Percentiles rank a stretch among this genome's conserved stretches.
Evolutionary conservation across 2,329 filamentous ascomycete genomes (phyloP).

Genomic region (Amesomyces nigricolor): DNA sequence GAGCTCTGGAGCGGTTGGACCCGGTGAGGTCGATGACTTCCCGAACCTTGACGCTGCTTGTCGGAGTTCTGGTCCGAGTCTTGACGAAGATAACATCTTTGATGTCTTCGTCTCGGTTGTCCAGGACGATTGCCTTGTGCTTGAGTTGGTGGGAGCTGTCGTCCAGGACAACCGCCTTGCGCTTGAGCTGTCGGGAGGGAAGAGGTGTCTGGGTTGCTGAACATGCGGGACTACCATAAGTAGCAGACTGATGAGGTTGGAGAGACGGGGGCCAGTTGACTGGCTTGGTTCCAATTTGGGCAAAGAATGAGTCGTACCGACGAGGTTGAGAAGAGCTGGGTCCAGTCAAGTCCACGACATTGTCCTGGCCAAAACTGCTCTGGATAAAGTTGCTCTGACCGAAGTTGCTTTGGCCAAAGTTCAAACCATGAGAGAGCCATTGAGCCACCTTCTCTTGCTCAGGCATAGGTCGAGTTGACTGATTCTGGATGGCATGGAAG

Average conservation of each 20-base stretch:
- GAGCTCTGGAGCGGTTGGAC: neutral
- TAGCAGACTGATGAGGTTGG: neutral
- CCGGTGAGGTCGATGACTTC: slow-evolving; percentile 3
- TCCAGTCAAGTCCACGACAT: neutral
- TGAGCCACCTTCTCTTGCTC: neutral
- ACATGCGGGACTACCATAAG: too few relatives aligned
- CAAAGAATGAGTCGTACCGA: neutral
- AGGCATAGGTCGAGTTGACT: neutral
- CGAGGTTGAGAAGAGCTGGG: neutral
- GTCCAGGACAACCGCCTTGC: neutral
- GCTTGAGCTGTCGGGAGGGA: slow-evolving; percentile 7
- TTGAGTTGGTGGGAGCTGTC: slow-evolving; percentile 2
- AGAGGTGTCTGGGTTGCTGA: neutral
- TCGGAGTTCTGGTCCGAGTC: neutral
- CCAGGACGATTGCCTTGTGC: slow-evolving; percentile 1
- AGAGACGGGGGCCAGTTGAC: neutral
- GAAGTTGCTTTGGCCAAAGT: neutral
- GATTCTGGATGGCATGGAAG: neutral
- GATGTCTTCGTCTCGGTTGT: slow-evolving; percentile 8
- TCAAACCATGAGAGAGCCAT: neutral
- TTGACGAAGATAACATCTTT: slow-evolving; percentile 4
- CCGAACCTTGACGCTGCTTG: neutral
- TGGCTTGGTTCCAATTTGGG: neutral
- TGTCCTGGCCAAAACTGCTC: neutral
- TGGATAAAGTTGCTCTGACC: neutral